phyloP scores from a whole-genome alignment of 306 rosid species.

The Glycyrrhiza uralensis region DNA sequence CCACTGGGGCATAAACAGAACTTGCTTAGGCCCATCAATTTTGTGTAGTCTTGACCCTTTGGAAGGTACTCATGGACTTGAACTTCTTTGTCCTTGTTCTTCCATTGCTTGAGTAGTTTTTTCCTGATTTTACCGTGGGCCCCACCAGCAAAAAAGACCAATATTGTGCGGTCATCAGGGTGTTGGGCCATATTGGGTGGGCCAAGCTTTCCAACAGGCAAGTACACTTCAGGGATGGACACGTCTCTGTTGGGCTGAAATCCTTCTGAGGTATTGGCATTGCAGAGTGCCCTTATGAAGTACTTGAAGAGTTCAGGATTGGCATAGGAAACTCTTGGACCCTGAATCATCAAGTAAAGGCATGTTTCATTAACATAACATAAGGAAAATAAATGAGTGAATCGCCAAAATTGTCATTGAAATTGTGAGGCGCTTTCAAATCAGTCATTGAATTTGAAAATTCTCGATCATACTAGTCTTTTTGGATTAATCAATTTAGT shows the following conservation, averaged over 20 bases:
- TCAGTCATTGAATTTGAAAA: no score
- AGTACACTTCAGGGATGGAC: slow-evolving; percentile 62
- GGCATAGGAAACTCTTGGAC: slow-evolving; percentile 55
- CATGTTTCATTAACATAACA: background rate
- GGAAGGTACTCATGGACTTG: slow-evolving; percentile 65
- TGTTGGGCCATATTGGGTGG: slow-evolving; percentile 23
- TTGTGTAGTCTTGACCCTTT: slow-evolving; percentile 45
- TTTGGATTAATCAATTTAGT: no score
- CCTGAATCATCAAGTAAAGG: slow-evolving; percentile 39
- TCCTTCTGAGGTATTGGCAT: slow-evolving; percentile 78
- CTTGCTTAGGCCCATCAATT: slow-evolving; percentile 55
- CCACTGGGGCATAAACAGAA: slow-evolving; percentile 88
- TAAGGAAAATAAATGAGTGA: no score
- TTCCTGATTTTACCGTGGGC: slow-evolving; percentile 57
- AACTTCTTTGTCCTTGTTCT: slow-evolving; percentile 53
- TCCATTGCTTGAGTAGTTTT: slow-evolving; percentile 52
- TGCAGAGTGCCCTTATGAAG: slow-evolving; percentile 64
- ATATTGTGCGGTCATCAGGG: slow-evolving; percentile 37
- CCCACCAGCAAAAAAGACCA: slow-evolving; percentile 72
- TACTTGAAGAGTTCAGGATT: slow-evolving; percentile 47
- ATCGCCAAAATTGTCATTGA: no score
- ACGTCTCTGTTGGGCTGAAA: slow-evolving; percentile 55
- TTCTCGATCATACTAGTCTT: no score
- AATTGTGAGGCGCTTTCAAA: no score
- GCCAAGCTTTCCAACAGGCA: slow-evolving; percentile 51